Percentiles rank a stretch among this genome's conserved stretches.
Conservation (phyloP, 495 filamentous ascomycete species). For the Penicillium daleae region DNA sequence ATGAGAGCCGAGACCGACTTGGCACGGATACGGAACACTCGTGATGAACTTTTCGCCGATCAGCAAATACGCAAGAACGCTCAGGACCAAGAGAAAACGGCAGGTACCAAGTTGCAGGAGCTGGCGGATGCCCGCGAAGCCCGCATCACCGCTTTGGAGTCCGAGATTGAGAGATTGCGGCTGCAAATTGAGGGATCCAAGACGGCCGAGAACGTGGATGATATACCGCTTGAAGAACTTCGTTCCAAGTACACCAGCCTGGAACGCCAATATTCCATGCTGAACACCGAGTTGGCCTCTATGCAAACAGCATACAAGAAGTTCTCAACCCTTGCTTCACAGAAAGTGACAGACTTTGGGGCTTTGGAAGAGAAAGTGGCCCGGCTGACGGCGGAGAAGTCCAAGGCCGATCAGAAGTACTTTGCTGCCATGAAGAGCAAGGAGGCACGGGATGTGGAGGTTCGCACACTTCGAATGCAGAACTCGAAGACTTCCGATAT, state of each 20-base stretch:
- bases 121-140: slow-evolving; percentile 73
- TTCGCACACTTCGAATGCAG: slow-evolving; percentile 74
- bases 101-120: slow-evolving; percentile 73
- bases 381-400: slow-evolving; percentile 80
- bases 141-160: slow-evolving; percentile 77
- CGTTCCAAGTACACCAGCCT: slow-evolving; percentile 71
- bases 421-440: slow-evolving; percentile 93
- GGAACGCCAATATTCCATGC: slow-evolving; percentile 76
- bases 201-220: slow-evolving; percentile 43
- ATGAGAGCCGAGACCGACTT: slow-evolving; percentile 82
- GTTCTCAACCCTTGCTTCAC: slow-evolving; percentile 76
- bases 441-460: slow-evolving; percentile 77
- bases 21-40: slow-evolving; percentile 74
- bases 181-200: slow-evolving; percentile 52
- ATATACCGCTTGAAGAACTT: slow-evolving; percentile 66
- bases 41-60: slow-evolving; percentile 86
- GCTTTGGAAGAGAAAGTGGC: slow-evolving; percentile 78
- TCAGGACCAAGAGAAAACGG: slow-evolving; percentile 72
- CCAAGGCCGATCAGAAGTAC: slow-evolving; percentile 96
- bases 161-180: slow-evolving; percentile 74
- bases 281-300: slow-evolving; percentile 82
- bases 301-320: slow-evolving; percentile 89
- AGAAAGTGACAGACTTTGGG: slow-evolving; percentile 77
- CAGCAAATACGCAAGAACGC: slow-evolving; percentile 75
- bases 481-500: slow-evolving; percentile 92